Evolutionary conservation across 805 yeast genomes (phyloP).

Genomic region (Dipodascopsis uninucleata): DNA sequence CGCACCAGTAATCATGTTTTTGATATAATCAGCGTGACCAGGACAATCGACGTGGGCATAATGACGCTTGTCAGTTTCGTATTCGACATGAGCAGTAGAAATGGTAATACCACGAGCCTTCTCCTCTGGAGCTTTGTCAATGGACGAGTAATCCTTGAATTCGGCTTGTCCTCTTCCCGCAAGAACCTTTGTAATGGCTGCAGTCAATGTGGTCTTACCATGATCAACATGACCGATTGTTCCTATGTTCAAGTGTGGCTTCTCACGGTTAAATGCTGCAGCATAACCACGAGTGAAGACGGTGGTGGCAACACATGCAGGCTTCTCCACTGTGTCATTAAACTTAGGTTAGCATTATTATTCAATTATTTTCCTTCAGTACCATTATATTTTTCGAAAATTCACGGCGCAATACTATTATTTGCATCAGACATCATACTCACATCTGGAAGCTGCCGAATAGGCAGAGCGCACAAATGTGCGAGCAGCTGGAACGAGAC

Average conservation of each 20-base stretch:
- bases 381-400: no score
- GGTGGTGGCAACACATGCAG: constrained; percentile 3
- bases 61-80: constrained; percentile 91
- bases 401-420: no score
- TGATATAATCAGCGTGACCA: constrained; percentile 98
- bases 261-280: constrained; percentile 78
- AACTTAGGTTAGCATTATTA: constrained; percentile 6
- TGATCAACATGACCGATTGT: constrained; percentile 99
- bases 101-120: constrained; percentile 99
- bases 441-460: constrained; percentile 15
- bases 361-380: no score
- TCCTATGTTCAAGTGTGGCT: constrained; percentile 96
- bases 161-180: constrained; percentile 85
- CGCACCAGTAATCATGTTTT: constrained; percentile 99
- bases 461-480: constrained; percentile 14
- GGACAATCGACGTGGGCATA: constrained; percentile 98
- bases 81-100: constrained; percentile 96
- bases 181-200: constrained; percentile 95
- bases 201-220: constrained; percentile 97
- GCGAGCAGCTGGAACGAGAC: constrained; percentile 22
- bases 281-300: neutral
- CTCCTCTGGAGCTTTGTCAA: constrained; percentile 98
- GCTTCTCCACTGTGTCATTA: constrained; percentile 10
- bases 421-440: neutral
- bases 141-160: constrained; percentile 88